A percentile compares a stretch with the other conserved stretches of the same genome.
Evolutionary conservation across 148 eudicot genomes (phyloP).

Genomic region (Bassia scoparia): DNA sequence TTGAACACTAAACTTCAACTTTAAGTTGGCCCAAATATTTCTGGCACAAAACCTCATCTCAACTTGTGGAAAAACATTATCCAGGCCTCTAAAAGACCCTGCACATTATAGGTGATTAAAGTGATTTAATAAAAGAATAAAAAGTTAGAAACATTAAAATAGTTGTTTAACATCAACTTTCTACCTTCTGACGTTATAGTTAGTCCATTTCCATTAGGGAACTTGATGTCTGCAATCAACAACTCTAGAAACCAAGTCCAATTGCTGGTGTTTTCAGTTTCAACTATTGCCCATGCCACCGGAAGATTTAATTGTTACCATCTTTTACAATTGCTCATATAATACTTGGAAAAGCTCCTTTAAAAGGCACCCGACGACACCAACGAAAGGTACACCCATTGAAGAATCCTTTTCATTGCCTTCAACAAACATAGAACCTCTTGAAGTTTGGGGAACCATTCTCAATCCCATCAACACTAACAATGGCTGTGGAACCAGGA

Average conservation of each 20-base stretch:
- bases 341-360: not conserved
- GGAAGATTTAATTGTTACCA: constrained; percentile 12
- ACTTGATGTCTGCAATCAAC: not conserved
- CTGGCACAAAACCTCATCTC: not conserved
- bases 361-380: constrained; percentile 21
- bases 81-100: not conserved
- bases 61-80: not conserved
- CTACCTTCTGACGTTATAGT: constrained; percentile 13
- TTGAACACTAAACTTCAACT: not conserved
- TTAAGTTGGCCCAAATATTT: not conserved
- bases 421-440: constrained; percentile 8
- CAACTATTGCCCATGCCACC: constrained; percentile 10
- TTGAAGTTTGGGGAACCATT: not conserved
- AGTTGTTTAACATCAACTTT: no score
- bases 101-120: no score
- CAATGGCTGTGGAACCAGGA: not conserved
- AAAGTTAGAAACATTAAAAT: no score
- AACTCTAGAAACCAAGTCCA: not conserved
- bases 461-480: not conserved
- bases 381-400: constrained; percentile 12
- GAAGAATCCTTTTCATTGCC: constrained; percentile 14
- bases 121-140: no score
- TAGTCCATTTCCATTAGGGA: not conserved
- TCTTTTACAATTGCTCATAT: not conserved
- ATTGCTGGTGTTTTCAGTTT: not conserved